Percentiles rank a stretch among this genome's conserved stretches.
Conservation (phyloP, 169 alveolate species). For the Plasmodium berghei region DNA sequence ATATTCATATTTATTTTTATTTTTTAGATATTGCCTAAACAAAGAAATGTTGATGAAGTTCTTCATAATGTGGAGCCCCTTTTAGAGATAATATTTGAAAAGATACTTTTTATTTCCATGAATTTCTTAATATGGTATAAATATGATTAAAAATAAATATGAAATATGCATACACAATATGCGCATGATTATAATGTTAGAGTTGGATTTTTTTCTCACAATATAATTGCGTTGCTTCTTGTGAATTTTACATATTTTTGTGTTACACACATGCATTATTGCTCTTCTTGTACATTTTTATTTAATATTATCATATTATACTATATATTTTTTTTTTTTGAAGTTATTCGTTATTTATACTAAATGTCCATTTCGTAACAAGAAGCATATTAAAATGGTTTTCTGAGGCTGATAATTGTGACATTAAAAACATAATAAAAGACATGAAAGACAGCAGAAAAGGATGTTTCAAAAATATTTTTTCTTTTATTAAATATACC, state of each 20-base stretch:
- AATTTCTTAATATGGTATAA: constrained; percentile 82
- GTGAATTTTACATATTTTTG: neutral
- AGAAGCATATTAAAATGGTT: constrained; percentile 72
- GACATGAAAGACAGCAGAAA: constrained; percentile 29
- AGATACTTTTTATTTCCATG: constrained; percentile 83
- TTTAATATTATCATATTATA: neutral
- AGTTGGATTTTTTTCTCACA: too few relatives aligned
- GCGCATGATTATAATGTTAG: too few relatives aligned
- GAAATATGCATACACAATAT: neutral
- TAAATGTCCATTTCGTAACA: constrained; percentile 69
- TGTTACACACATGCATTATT: neutral
- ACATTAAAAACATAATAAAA: constrained; percentile 34
- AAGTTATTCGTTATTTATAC: constrained; percentile 75
- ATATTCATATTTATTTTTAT: neutral
- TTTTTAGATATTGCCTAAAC: constrained; percentile 67
- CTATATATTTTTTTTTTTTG: constrained; percentile 4
- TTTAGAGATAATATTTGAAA: constrained; percentile 83
- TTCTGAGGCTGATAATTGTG: constrained; percentile 73
- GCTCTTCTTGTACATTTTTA: neutral
- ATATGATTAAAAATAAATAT: neutral
- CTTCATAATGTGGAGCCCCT: constrained; percentile 81
- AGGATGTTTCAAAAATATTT: constrained; percentile 37
- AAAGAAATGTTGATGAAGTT: constrained; percentile 71
- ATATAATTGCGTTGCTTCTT: too few relatives aligned
- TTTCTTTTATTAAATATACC: constrained; percentile 27